These are phyloP conservation scores for Cyclocybe aegerita DNA, from an alignment of 768 basidiomycete genomes.

Conservation along the genomic window DNA sequence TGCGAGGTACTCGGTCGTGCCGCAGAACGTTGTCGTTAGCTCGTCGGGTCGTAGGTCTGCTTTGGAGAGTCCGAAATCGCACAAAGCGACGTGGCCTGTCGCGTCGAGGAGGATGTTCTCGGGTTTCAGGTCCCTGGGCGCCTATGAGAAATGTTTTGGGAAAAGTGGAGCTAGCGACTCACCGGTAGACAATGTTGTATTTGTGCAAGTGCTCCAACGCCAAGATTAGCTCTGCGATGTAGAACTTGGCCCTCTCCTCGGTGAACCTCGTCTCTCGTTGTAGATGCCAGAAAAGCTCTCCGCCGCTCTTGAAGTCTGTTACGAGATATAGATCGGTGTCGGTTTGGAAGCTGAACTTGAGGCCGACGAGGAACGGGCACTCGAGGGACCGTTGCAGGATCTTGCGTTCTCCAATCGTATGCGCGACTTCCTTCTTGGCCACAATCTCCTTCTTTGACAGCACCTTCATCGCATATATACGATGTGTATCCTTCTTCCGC, in stretches of 20 bases:
- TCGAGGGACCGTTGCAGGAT: conserved; percentile 93
- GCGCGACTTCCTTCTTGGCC: conserved; percentile 98
- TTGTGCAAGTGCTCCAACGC: conserved; percentile 98
- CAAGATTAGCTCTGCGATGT: conserved; percentile 92
- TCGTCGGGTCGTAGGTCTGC: conserved; percentile 91
- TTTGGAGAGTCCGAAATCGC: conserved; percentile 98
- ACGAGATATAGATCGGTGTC: conserved; percentile 94
- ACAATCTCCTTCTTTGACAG: conserved; percentile 98
- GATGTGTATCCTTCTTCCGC: conserved; percentile 95
- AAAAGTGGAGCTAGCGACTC: conserved; percentile 28
- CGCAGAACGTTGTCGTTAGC: conserved; percentile 98
- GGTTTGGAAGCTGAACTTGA: conserved; percentile 98
- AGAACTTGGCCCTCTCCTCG: conserved; percentile 94
- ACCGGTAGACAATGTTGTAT: conserved; percentile 93
- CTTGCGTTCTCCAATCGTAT: conserved; percentile 99
- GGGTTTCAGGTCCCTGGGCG: conserved; percentile 85
- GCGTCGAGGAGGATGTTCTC: conserved; percentile 99
- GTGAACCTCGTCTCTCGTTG: conserved; percentile 93
- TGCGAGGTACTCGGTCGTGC: conserved; percentile 97
- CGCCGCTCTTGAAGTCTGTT: conserved; percentile 98
- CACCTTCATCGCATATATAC: conserved; percentile 99
- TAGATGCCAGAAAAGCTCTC: conserved; percentile 97
- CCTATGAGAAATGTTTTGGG: conserved; percentile 3
- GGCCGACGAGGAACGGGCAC: conserved; percentile 94
- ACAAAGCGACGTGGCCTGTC: conserved; percentile 96